A percentile compares a stretch with the other conserved stretches of the same genome.
phyloP scores from a whole-genome alignment of 2,329 filamentous ascomycete genomes.

The Xylogone sp. region DNA sequence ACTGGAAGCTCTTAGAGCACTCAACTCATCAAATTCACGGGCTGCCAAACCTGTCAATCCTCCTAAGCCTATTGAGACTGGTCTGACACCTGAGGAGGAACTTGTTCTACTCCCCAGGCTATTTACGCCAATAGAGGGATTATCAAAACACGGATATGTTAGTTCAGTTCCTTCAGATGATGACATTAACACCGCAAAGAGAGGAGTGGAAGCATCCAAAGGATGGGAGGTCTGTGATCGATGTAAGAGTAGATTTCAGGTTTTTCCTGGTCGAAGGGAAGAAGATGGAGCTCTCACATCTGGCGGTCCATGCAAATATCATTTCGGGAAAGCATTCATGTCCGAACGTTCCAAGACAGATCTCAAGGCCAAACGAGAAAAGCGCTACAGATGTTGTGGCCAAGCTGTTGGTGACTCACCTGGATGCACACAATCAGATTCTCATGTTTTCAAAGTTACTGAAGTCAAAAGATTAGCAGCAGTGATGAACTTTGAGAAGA shows the following conservation, averaged over 20 bases:
- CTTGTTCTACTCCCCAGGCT: slow-evolving; percentile 59
- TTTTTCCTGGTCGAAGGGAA: slow-evolving; percentile 80
- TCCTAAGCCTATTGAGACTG: slow-evolving; percentile 61
- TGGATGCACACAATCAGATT: slow-evolving; percentile 68
- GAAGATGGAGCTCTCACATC: slow-evolving; percentile 72
- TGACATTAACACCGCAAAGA: slow-evolving; percentile 63
- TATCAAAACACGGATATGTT: slow-evolving; percentile 75
- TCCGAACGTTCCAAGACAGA: slow-evolving; percentile 46
- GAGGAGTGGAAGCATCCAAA: slow-evolving; percentile 61
- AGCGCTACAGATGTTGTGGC: slow-evolving; percentile 75
- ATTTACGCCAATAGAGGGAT: slow-evolving; percentile 56
- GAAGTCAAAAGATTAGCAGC: slow-evolving; percentile 73
- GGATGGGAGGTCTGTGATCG: slow-evolving; percentile 89
- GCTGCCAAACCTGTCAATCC: slow-evolving; percentile 30
- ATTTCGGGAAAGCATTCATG: slow-evolving; percentile 68
- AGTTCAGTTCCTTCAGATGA: slow-evolving; percentile 59
- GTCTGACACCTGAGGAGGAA: slow-evolving; percentile 65
- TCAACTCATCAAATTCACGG: slow-evolving; percentile 23
- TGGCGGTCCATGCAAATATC: slow-evolving; percentile 75
- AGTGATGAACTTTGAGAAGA: slow-evolving; percentile 75
- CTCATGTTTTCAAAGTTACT: slow-evolving; percentile 85
- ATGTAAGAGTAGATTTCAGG: slow-evolving; percentile 81
- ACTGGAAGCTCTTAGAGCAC: slow-evolving; percentile 31
- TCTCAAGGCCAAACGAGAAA: slow-evolving; percentile 52
- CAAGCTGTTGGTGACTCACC: slow-evolving; percentile 66